Conservation (phyloP, 805 yeast genomes). For the Barnettozyma sp. region DNA sequence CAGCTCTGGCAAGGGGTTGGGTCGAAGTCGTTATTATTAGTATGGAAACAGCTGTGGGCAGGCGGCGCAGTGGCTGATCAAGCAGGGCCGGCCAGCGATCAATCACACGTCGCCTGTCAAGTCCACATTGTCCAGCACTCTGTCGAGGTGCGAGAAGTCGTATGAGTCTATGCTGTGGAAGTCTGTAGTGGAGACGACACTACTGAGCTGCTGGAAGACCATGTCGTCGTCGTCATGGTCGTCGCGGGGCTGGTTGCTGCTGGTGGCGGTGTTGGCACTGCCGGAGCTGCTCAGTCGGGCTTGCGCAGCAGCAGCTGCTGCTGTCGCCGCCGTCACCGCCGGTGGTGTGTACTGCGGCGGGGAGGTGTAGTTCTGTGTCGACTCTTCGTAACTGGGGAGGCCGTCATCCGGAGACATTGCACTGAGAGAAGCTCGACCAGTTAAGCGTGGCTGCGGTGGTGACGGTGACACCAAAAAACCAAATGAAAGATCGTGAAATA, state of each 20-base stretch:
- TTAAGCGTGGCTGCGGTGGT: not conserved
- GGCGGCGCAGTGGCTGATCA: no score
- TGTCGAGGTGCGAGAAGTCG: conserved; percentile 14
- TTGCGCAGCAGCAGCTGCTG: not conserved
- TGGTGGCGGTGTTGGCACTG: not conserved
- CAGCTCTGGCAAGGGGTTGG: no score
- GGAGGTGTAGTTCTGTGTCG: conserved; percentile 5
- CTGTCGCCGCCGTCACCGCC: not conserved
- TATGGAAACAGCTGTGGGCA: no score
- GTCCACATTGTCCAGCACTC: conserved; percentile 9
- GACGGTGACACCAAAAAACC: conserved; percentile 1
- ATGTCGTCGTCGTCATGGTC: conserved; percentile 4
- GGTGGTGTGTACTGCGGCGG: not conserved
- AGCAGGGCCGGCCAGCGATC: no score
- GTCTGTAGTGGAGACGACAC: conserved; percentile 13
- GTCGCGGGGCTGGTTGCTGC: not conserved
- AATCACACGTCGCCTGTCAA: conserved; percentile 1
- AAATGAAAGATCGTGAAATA: not conserved
- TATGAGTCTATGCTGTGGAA: conserved; percentile 15
- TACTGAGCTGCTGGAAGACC: conserved; percentile 10
- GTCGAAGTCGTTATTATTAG: not conserved
- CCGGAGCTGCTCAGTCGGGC: no score
- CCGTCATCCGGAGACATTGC: not conserved
- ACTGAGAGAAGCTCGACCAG: not conserved
- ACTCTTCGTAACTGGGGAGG: conserved; percentile 13